phyloP scores from a whole-genome alignment of 148 eudicot genomes.

The Vaccinium myrtillus region DNA sequence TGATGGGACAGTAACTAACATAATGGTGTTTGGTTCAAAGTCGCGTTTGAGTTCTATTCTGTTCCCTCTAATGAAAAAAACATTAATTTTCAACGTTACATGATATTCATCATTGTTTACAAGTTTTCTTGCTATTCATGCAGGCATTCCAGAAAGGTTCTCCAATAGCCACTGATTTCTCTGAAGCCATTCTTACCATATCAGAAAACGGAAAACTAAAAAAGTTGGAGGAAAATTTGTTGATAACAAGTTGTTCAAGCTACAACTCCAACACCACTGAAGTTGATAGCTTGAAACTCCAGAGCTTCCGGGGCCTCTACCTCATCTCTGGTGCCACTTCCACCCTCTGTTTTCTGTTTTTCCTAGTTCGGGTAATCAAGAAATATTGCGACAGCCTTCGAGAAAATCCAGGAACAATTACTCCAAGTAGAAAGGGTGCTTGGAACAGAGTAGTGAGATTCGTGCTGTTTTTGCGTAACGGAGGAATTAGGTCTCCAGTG shows the following conservation, averaged over 20 bases:
- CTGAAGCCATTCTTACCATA: conserved; percentile 30
- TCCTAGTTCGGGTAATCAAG: background rate
- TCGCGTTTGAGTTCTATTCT: background rate
- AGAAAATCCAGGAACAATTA: background rate
- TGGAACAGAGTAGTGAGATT: background rate
- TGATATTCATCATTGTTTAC: background rate
- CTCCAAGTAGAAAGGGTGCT: background rate
- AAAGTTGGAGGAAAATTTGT: conserved; percentile 13
- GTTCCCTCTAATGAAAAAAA: background rate
- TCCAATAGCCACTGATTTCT: conserved; percentile 28
- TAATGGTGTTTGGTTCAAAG: background rate
- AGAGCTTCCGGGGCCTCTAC: conserved; percentile 20
- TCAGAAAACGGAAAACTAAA: conserved; percentile 22
- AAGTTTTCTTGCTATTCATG: conserved; percentile 14
- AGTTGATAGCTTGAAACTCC: conserved; percentile 12
- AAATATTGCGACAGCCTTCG: background rate
- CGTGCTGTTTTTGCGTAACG: background rate
- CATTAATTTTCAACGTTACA: background rate
- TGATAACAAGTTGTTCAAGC: conserved; percentile 5
- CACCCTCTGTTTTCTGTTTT: conserved; percentile 14
- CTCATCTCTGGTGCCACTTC: conserved; percentile 16
- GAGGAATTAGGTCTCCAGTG: background rate
- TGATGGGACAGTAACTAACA: background rate
- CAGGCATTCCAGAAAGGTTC: conserved; percentile 44
- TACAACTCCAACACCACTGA: background rate